These are phyloP conservation scores for Actinomortierella wolfii DNA, from an alignment of 371 early-diverging fungal species.

Conservation along the genomic window DNA sequence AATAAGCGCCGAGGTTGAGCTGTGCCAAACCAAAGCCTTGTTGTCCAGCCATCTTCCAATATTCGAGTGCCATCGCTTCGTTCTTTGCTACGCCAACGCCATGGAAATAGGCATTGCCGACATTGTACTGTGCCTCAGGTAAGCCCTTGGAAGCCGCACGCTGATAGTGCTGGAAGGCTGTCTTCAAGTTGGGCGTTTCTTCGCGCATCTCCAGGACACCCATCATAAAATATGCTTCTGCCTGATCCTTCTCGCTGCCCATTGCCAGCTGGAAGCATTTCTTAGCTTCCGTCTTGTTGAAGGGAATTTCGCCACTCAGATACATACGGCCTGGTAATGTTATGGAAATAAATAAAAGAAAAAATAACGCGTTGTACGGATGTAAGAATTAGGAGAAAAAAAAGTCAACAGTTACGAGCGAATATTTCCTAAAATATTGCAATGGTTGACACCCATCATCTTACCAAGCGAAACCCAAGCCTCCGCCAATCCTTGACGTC, in stretches of 20 bases:
- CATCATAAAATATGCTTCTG: constrained; percentile 32
- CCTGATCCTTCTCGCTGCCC: constrained; percentile 9
- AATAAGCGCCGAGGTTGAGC: constrained; percentile 38
- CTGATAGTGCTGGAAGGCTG: constrained; percentile 29
- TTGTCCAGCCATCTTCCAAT: constrained; percentile 44
- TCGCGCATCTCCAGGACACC: constrained; percentile 21
- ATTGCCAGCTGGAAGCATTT: constrained; percentile 22
- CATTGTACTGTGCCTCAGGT: constrained; percentile 40
- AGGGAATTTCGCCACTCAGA: constrained; percentile 27
- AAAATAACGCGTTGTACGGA: too few species aligned
- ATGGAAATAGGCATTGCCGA: constrained; percentile 26
- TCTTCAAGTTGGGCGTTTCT: constrained; percentile 1
- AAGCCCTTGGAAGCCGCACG: constrained; percentile 40
- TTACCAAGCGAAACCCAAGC: constrained; percentile 23
- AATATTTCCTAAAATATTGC: too few species aligned
- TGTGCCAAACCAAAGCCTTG: constrained; percentile 44
- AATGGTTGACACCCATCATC: too few species aligned
- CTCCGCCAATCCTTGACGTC: constrained; percentile 14
- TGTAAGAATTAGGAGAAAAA: too few species aligned
- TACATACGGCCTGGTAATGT: constrained; percentile 30
- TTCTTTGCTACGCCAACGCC: constrained; percentile 38
- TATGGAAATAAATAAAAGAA: too few species aligned
- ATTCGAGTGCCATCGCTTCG: constrained; percentile 39
- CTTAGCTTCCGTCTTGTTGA: constrained; percentile 17
- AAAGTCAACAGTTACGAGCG: too few species aligned